These are phyloP conservation scores for Astragalus glycyphyllos DNA, from an alignment of 306 rosid genomes.

Conservation along the genomic window DNA sequence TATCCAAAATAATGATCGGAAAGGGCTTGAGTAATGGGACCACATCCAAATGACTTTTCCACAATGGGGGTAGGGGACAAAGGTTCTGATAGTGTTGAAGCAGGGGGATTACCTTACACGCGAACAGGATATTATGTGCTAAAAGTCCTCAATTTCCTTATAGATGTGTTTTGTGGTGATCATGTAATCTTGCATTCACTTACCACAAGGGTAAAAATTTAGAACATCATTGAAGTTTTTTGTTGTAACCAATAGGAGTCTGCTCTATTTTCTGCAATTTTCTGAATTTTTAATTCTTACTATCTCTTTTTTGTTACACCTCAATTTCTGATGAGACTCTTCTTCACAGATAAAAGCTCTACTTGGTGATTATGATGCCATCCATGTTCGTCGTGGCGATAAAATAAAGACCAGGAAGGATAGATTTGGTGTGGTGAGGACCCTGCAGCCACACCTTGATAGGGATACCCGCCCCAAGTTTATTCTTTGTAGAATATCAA, in stretches of 20 bases:
- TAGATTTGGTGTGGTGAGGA: constrained; percentile 77
- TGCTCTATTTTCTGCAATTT: constrained; percentile 23
- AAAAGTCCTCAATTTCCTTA: background rate
- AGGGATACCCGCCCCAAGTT: constrained; percentile 92
- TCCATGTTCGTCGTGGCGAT: constrained; percentile 99
- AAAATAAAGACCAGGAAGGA: constrained; percentile 91
- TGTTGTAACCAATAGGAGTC: background rate
- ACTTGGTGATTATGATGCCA: constrained; percentile 65
- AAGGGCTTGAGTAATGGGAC: background rate
- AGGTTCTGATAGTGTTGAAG: background rate
- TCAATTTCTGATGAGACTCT: constrained; percentile 13
- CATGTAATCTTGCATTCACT: constrained; percentile 6
- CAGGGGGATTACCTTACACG: background rate
- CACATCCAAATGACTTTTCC: background rate
- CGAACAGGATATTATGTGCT: no score
- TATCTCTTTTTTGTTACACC: constrained; percentile 13
- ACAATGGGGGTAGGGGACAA: background rate
- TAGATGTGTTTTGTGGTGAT: background rate
- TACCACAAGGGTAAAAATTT: background rate
- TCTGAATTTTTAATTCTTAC: constrained; percentile 12
- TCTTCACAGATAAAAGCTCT: constrained; percentile 41
- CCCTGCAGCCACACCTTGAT: constrained; percentile 90
- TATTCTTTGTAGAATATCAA: constrained; percentile 71
- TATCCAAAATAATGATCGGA: background rate
- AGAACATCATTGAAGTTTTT: constrained; percentile 4